Percentiles rank a stretch among this genome's conserved stretches.
These are phyloP conservation scores for Lipomyces yamanashiensis DNA, from an alignment of 805 yeast species.

Conservation along the genomic window DNA sequence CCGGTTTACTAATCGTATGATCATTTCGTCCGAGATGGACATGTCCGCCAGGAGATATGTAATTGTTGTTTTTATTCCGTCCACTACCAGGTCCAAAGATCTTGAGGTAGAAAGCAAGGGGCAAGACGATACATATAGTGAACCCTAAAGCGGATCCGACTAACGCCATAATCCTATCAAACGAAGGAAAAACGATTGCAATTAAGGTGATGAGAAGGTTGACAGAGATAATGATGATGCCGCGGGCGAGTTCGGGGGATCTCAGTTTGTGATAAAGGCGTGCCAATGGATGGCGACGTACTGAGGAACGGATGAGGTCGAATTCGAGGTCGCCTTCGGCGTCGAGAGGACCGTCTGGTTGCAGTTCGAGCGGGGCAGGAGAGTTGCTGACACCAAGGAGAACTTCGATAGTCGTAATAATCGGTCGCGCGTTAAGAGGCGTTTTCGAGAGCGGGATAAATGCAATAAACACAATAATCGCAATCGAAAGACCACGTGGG, in stretches of 20 bases:
- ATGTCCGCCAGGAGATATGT: conserved; percentile 22
- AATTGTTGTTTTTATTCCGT: conserved; percentile 1
- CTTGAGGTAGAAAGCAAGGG: conserved; percentile 69
- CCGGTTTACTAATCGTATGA: conserved; percentile 10
- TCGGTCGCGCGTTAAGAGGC: conserved; percentile 82
- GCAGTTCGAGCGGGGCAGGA: conserved; percentile 16
- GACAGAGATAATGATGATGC: conserved; percentile 52
- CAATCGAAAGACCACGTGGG: conserved; percentile 59
- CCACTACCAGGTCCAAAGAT: conserved; percentile 49
- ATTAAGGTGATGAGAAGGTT: conserved; percentile 61
- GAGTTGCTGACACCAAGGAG: conserved; percentile 48
- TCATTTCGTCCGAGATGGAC: background rate
- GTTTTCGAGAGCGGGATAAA: conserved; percentile 81
- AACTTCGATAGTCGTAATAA: conserved; percentile 69
- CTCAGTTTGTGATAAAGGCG: background rate
- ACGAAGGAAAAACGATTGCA: conserved; percentile 72
- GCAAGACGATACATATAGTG: conserved; percentile 76
- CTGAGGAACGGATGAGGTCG: background rate
- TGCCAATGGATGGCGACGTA: conserved; percentile 10
- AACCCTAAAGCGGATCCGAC: conserved; percentile 83
- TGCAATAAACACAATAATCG: conserved; percentile 71
- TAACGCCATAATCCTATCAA: conserved; percentile 80
- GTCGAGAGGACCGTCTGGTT: background rate
- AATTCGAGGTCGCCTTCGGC: conserved; percentile 2
- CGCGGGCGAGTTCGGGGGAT: conserved; percentile 21